A percentile compares a stretch with the other conserved stretches of the same genome.
These are phyloP conservation scores for Trichosporon coremiiforme DNA, from an alignment of 1,284 basidiomycete species.

Conservation along the genomic window DNA sequence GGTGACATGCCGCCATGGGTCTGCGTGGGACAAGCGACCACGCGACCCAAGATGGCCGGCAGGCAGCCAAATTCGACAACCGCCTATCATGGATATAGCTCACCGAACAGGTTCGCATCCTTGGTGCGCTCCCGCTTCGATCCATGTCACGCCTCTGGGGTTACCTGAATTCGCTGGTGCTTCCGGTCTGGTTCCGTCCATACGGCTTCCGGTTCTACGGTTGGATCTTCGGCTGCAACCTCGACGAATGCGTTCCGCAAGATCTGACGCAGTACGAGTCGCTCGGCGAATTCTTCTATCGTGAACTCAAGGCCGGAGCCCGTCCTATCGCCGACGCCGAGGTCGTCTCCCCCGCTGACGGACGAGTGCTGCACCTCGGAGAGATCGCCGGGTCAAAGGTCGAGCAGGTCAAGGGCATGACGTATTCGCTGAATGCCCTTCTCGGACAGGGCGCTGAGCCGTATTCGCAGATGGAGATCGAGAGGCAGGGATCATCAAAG, in stretches of 20 bases:
- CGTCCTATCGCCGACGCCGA: conserved; percentile 77
- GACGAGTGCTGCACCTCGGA: conserved; percentile 89
- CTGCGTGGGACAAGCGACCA: conserved; percentile 12
- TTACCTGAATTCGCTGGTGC: conserved; percentile 84
- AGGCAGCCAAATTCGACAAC: background rate
- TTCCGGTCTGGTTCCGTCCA: conserved; percentile 93
- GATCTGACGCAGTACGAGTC: conserved; percentile 79
- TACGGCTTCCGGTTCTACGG: conserved; percentile 84
- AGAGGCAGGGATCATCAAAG: conserved; percentile 37
- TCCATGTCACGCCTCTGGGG: conserved; percentile 96
- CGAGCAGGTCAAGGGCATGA: conserved; percentile 97
- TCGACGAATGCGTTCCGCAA: conserved; percentile 80
- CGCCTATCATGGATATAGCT: conserved; percentile 17
- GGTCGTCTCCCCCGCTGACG: conserved; percentile 91
- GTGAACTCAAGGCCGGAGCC: conserved; percentile 77
- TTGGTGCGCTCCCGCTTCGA: conserved; percentile 90
- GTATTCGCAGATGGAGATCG: conserved; percentile 29
- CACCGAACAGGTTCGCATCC: conserved; percentile 76
- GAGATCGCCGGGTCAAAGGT: conserved; percentile 77
- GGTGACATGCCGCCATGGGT: conserved; percentile 1
- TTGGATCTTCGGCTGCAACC: conserved; percentile 85
- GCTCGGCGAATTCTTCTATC: conserved; percentile 93
- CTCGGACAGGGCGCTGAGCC: conserved; percentile 62
- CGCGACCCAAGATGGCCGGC: conserved; percentile 8
- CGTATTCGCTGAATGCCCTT: conserved; percentile 90